Evolutionary conservation across 225 moss, liverwort and hornwort genomes (phyloP), one percentile per base, ranked within the genome.

Genomic region (Pseudoscleropodium purum): DNA sequence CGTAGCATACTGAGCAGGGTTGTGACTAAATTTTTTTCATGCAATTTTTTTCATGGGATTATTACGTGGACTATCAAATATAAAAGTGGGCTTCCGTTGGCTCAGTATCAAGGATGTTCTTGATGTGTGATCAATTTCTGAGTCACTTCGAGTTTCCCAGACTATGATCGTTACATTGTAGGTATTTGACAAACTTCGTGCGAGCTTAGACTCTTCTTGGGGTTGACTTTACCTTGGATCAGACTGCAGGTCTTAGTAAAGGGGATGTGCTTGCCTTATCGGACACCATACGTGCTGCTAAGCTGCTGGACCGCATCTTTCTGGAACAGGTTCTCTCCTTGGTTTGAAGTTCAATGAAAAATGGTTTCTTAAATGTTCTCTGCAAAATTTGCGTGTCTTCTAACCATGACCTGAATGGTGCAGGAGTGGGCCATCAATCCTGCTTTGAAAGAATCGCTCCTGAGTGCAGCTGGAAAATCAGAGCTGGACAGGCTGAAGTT

Each of bases 341-440:
- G 62, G 77, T 83, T 87, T 85, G 81, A 82, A 87, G 31, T 37
- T 85, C 39, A 47, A 75, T 88, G 68, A 74, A 61, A 86, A 34
- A 43, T 29, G 18, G 60, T 61, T 76, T 65, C 31, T 70, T 68
- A 36, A 67, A 82, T 66, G 61, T 79, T 75, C 49, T 61, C 47
- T 68, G 83, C 73, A 52, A 86, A 25, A 12, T 75, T 85, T 85
- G 16, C 37, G 41, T 81, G 61, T 69, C 49, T 74, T 90, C 80
- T 83, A 80, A 92, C 79, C 60, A 74, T 60, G 88, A 83, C 62
- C 72, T 90, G 70, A 54, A 36, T 94, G 86, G 81, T 74, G 89
- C 93, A 99, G 98, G 97, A 96, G 90, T 99, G 98, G 98, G 87
- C 85, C 87, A 93, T 93, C 60, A 99, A 99, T 87, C 95, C 98